Percentiles rank a stretch among this genome's conserved stretches.
These are phyloP conservation scores for Lichenothelia convexa DNA, from an alignment of 495 filamentous ascomycete species.

Conservation along the genomic window DNA sequence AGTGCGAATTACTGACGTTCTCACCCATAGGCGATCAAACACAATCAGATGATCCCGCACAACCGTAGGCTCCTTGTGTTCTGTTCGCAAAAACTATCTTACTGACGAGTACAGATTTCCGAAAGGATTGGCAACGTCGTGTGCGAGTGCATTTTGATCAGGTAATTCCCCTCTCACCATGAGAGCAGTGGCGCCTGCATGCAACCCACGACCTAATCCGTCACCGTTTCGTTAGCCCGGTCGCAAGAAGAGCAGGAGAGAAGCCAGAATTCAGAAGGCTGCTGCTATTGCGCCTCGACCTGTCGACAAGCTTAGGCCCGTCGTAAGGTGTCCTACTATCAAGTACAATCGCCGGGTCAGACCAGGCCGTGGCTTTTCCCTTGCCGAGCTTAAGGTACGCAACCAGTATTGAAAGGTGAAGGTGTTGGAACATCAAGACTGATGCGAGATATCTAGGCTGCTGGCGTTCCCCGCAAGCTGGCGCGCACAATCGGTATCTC, in stretches of 20 bases:
- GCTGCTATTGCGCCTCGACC: slow-evolving; percentile 86
- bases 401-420: background rate
- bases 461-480: slow-evolving; percentile 84
- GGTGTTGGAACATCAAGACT: background rate
- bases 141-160: slow-evolving; percentile 98
- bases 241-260: slow-evolving; percentile 76
- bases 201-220: slow-evolving; percentile 2
- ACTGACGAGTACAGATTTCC: slow-evolving; percentile 56
- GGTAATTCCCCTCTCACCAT: slow-evolving; percentile 43
- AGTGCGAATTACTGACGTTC: no score
- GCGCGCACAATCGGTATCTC: slow-evolving; percentile 91
- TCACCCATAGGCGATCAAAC: slow-evolving; percentile 74
- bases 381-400: slow-evolving; percentile 90
- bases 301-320: slow-evolving; percentile 86
- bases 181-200: slow-evolving; percentile 27
- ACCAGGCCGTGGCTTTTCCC: slow-evolving; percentile 89
- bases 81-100: background rate
- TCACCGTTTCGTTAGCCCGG: slow-evolving; percentile 74
- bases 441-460: slow-evolving; percentile 41
- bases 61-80: slow-evolving; percentile 50
- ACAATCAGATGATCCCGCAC: slow-evolving; percentile 97
- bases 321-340: slow-evolving; percentile 85
- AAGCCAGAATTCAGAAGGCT: slow-evolving; percentile 81
- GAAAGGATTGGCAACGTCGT: slow-evolving; percentile 99
- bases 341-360: slow-evolving; percentile 98